Base-by-base conservation (phyloP, 2,329 filamentous ascomycete genomes). In the Alternaria sp. region DNA sequence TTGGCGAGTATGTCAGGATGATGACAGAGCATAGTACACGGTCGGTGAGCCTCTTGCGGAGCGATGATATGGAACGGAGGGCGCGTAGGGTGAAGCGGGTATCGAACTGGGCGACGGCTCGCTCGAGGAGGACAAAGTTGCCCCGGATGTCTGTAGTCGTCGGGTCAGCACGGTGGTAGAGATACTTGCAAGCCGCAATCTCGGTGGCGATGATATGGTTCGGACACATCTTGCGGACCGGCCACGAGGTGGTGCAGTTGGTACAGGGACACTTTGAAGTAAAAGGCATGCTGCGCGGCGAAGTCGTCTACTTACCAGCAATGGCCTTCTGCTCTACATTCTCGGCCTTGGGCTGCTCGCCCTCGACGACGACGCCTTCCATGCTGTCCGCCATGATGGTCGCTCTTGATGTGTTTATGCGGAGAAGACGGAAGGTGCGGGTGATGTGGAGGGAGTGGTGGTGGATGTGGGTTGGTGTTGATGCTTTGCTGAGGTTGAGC, bases 31-130 rank as follows among this genome's bases (percentile, higher is more conserved):
- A 87, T 68, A 97, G 85, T 69, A 96, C 89, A 70, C 94, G 91
- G 59, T 91, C 87, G 14, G 90, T 92, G 69, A 97, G 86, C 68
- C 92, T 89, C 85, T 98, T 98, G 79, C 95, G 93, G 78, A 98
- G 89, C 56, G 93, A 94, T 41, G 95, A 97, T 82, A 98, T 96
- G 71, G 94, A 96, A 74, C 95, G 91, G 66, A 99, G 87, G 63
- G 95, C 95, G 76, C 95, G 89, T 66, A 99, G 90, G 58, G 94
- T 93, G 82, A 97, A 99, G 83, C 95, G 90, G 61, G 94, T 89
- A 81, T 99, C 95, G 80, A 98, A 99, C 72, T 96, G 88, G 67
- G 89, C 86, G 66, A 99, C 94, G 68, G 94, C 95, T 74, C 93
- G 91, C 75, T 97, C 94, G 75, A 99, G 87, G 67, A 99, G 87